Evolutionary conservation across 352 stramenopile species (phyloP).

Genomic region (Globisporangium parvum): DNA sequence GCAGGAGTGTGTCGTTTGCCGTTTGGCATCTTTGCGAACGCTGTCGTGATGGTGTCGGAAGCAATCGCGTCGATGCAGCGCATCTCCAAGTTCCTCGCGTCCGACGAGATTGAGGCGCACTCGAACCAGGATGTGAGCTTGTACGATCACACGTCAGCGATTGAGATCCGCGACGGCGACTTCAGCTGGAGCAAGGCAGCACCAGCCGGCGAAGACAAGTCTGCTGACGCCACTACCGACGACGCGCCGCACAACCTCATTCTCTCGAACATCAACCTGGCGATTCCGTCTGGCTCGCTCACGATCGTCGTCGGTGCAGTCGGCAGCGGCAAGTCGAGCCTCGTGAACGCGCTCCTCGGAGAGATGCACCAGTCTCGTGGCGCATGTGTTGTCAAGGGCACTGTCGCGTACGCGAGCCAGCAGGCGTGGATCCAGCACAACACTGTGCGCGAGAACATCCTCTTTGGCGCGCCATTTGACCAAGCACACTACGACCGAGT

Average conservation of each 20-base stretch:
- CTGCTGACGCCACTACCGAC: background rate
- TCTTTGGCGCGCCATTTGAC: slow-evolving; percentile 56
- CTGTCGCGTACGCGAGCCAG: slow-evolving; percentile 82
- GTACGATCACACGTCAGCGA: slow-evolving; percentile 4
- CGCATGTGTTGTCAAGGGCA: slow-evolving; percentile 19
- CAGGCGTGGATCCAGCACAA: slow-evolving; percentile 78
- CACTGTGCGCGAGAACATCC: slow-evolving; percentile 85
- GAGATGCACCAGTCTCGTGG: slow-evolving; percentile 36
- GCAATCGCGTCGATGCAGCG: slow-evolving; percentile 23
- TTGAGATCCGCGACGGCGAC: slow-evolving; percentile 26
- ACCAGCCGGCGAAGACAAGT: background rate
- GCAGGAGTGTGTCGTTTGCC: slow-evolving; percentile 26
- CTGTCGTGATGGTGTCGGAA: slow-evolving; percentile 23
- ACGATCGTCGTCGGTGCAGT: slow-evolving; percentile 39
- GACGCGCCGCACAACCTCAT: background rate
- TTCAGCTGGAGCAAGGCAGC: slow-evolving; percentile 21
- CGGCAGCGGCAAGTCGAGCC: slow-evolving; percentile 46
- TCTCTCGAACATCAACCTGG: slow-evolving; percentile 26
- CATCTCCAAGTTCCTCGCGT: slow-evolving; percentile 21
- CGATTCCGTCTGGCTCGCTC: slow-evolving; percentile 30
- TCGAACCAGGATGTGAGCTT: slow-evolving; percentile 1
- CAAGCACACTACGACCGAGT: slow-evolving; percentile 26
- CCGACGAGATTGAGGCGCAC: slow-evolving; percentile 24
- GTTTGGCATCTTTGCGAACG: slow-evolving; percentile 32
- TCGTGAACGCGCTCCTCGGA: slow-evolving; percentile 42